Conservation (phyloP, 1,139 yeast species). For the Suhomyces bribrorum region DNA sequence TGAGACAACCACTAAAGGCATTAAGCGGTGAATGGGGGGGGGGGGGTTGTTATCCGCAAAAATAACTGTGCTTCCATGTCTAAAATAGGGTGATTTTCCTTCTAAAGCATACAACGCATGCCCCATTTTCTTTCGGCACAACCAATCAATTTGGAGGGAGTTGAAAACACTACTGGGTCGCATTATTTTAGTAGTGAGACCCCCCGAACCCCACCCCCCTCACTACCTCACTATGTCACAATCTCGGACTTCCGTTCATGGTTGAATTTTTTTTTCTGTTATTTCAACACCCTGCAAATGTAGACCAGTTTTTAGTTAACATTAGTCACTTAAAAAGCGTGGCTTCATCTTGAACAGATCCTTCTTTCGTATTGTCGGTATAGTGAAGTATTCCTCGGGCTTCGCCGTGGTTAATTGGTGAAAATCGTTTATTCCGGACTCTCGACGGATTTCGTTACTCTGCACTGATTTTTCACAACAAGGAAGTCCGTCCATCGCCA, state of each 20-base stretch:
- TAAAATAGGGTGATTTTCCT: too few relatives aligned
- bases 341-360: neutral
- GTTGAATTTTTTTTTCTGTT: slow-evolving; percentile 4
- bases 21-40: neutral
- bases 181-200: neutral
- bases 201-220: neutral
- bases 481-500: slow-evolving; percentile 9
- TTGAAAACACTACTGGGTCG: neutral
- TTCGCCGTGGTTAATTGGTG: neutral
- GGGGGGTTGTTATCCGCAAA: neutral
- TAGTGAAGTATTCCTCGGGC: neutral
- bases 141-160: too few relatives aligned
- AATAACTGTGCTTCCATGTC: too few relatives aligned
- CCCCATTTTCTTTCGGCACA: too few relatives aligned
- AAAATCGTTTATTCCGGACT: neutral
- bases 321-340: neutral
- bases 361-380: neutral
- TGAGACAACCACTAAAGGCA: too few relatives aligned
- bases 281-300: slow-evolving; percentile 5
- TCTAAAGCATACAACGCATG: too few relatives aligned
- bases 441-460: neutral
- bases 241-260: slow-evolving; percentile 13
- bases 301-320: slow-evolving; percentile 1
- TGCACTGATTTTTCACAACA: slow-evolving; percentile 8
- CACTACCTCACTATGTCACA: neutral